Evolutionary conservation across 768 basidiomycete species (phyloP).

Genomic region (Pleurotus salmoneostramineus): DNA sequence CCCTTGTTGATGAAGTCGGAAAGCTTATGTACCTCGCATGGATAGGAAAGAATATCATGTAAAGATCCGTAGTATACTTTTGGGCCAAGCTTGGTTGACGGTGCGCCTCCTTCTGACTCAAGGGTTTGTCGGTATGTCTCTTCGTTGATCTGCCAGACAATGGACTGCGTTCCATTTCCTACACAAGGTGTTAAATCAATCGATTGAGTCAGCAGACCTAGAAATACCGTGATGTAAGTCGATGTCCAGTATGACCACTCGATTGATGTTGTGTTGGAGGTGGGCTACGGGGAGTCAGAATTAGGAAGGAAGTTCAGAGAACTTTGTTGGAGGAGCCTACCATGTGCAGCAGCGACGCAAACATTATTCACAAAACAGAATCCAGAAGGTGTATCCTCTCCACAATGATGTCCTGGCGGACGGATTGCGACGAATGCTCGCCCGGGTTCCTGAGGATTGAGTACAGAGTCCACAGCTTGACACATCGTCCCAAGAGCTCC

Average conservation of each 20-base stretch:
- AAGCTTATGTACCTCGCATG: constrained; percentile 66
- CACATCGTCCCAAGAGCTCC: constrained; percentile 82
- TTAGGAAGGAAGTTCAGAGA: neutral
- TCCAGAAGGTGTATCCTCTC: constrained; percentile 83
- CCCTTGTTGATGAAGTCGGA: neutral
- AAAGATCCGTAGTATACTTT: constrained; percentile 86
- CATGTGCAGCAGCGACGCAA: constrained; percentile 85
- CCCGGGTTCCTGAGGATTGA: constrained; percentile 25
- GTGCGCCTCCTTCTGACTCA: constrained; percentile 41
- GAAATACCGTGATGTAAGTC: constrained; percentile 82
- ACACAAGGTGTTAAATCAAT: constrained; percentile 1
- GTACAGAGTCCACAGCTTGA: constrained; percentile 78
- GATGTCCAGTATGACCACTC: constrained; percentile 87
- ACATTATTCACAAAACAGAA: constrained; percentile 98
- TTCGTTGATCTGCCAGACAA: constrained; percentile 89
- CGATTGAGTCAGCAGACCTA: neutral
- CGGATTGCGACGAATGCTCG: constrained; percentile 81
- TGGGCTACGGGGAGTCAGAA: constrained; percentile 50
- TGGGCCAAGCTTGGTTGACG: constrained; percentile 36
- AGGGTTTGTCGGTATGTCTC: constrained; percentile 72
- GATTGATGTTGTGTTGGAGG: constrained; percentile 69
- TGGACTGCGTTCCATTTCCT: constrained; percentile 95
- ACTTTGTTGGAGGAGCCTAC: constrained; percentile 35
- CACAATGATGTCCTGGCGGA: constrained; percentile 94
- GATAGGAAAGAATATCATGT: constrained; percentile 92